Evolutionary conservation across 768 basidiomycete species (phyloP).

Genomic region (Lactifluus volemus): DNA sequence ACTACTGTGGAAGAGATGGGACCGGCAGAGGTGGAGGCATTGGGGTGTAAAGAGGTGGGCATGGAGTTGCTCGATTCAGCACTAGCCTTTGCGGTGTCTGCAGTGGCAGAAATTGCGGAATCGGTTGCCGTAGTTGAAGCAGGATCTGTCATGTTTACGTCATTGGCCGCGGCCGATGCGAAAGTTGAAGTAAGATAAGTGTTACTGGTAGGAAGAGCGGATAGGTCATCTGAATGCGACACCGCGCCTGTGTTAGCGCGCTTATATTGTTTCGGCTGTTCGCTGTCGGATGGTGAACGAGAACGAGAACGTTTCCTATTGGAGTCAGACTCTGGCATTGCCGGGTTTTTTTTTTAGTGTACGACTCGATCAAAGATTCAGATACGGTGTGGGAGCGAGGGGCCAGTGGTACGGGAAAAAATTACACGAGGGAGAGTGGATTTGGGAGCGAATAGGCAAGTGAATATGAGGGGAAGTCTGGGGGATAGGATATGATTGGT

Average conservation of each 20-base stretch:
- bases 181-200: slow-evolving; percentile 32
- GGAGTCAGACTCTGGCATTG: slow-evolving; percentile 80
- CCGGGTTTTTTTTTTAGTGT: slow-evolving; percentile 32
- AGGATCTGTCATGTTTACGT: slow-evolving; percentile 58
- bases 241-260: slow-evolving; percentile 74
- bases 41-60: slow-evolving; percentile 28
- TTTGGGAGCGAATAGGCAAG: slow-evolving; percentile 17
- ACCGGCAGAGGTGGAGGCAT: slow-evolving; percentile 40
- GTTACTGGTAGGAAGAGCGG: slow-evolving; percentile 34
- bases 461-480: slow-evolving; percentile 20
- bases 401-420: slow-evolving; percentile 24
- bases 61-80: slow-evolving; percentile 28
- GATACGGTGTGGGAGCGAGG: slow-evolving; percentile 27
- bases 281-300: slow-evolving; percentile 75
- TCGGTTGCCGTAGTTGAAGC: slow-evolving; percentile 30
- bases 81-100: slow-evolving; percentile 38
- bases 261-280: slow-evolving; percentile 72
- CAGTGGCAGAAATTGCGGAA: slow-evolving; percentile 47
- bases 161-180: slow-evolving; percentile 34
- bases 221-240: slow-evolving; percentile 35
- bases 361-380: slow-evolving; percentile 31
- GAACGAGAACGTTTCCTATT: slow-evolving; percentile 83
- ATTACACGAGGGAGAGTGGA: slow-evolving; percentile 22
- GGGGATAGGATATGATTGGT: slow-evolving; percentile 19
- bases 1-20: slow-evolving; percentile 40